Percentiles rank a stretch among this genome's conserved stretches.
phyloP scores from a whole-genome alignment of 257 asterid species.

The Solanum ossicruentum region DNA sequence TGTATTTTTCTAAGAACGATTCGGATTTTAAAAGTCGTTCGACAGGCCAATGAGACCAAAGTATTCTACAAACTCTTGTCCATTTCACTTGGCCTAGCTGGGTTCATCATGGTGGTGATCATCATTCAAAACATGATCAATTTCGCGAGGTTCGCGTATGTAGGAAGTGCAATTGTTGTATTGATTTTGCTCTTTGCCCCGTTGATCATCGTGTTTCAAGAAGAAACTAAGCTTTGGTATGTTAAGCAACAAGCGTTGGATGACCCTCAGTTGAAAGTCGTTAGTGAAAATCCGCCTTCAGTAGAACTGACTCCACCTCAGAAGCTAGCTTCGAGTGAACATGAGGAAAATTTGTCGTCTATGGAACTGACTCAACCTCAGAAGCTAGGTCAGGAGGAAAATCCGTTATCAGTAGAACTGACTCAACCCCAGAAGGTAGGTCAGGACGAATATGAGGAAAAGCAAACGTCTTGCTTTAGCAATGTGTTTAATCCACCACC shows the following conservation, averaged over 20 bases:
- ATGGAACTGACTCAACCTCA: neutral
- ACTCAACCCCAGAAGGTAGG: neutral
- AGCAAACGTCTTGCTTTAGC: constrained; percentile 11
- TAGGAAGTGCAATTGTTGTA: constrained; percentile 22
- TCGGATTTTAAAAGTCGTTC: constrained; percentile 19
- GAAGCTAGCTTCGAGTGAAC: neutral
- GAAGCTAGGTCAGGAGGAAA: neutral
- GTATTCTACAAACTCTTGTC: constrained; percentile 32
- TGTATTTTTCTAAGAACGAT: constrained; percentile 27
- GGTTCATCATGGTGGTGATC: constrained; percentile 36
- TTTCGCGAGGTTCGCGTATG: constrained; percentile 14
- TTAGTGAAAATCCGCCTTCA: neutral
- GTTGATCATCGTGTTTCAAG: constrained; percentile 16
- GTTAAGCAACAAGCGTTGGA: neutral
- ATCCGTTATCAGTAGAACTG: neutral
- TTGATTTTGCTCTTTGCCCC: constrained; percentile 25
- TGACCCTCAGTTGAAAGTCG: neutral
- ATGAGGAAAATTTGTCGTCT: neutral
- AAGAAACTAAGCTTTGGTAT: constrained; percentile 23
- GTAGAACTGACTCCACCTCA: neutral
- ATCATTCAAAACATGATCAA: constrained; percentile 19
- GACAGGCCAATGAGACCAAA: constrained; percentile 28
- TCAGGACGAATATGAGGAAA: neutral
- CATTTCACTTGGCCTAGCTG: constrained; percentile 28
- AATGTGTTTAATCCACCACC: constrained; percentile 27